phyloP scores from a whole-genome alignment of 129 eudicot species.

The Oenanthe sinensis region DNA sequence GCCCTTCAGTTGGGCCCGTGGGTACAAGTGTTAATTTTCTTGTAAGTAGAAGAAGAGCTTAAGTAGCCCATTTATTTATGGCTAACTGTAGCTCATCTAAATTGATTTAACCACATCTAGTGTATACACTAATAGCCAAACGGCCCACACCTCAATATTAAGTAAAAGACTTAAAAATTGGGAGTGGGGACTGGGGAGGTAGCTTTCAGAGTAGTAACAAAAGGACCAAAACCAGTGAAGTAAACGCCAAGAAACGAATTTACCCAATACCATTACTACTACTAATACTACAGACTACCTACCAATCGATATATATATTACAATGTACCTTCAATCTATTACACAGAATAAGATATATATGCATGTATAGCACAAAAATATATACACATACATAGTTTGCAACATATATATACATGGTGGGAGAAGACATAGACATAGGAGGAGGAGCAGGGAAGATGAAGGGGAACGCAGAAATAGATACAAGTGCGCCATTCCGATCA shows the following conservation, averaged over 20 bases:
- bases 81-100: no score
- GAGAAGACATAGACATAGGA: not conserved
- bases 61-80: no score
- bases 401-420: not conserved
- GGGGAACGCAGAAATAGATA: slow-evolving; percentile 67
- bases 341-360: not conserved
- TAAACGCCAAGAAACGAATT: slow-evolving; percentile 82
- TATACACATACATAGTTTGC: not conserved
- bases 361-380: not conserved
- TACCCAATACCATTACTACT: not conserved
- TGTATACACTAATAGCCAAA: not conserved
- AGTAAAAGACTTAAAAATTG: not conserved
- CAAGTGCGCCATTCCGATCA: slow-evolving; percentile 70
- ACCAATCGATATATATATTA: not conserved
- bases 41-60: no score
- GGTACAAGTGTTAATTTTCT: no score
- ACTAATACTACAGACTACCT: not conserved
- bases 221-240: slow-evolving; percentile 44
- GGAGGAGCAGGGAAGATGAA: slow-evolving; percentile 14
- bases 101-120: no score
- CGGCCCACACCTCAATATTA: not conserved
- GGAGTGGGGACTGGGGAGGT: not conserved
- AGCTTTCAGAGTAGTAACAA: slow-evolving; percentile 12
- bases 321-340: not conserved
- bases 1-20: not conserved